Evolutionary conservation across 2,329 filamentous ascomycete genomes (phyloP).

Genomic region (Dactylellina parvicollis): DNA sequence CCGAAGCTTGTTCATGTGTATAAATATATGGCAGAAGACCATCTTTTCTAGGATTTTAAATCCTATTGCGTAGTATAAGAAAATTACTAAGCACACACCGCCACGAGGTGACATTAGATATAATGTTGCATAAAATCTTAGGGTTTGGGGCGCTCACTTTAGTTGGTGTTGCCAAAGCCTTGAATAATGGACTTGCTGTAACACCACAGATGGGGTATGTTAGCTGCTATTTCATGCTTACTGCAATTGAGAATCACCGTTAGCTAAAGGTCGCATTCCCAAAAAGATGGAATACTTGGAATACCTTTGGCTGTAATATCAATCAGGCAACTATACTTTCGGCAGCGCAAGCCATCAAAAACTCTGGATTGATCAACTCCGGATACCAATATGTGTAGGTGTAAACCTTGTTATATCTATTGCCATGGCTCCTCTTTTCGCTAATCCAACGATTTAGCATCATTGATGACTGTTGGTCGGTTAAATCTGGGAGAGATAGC

Average conservation of each 20-base stretch:
- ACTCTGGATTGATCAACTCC: constrained; percentile 65
- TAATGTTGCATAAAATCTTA: neutral
- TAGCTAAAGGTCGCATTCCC: constrained; percentile 17
- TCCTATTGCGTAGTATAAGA: too few species aligned
- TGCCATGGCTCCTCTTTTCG: constrained; percentile 6
- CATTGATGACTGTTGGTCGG: constrained; percentile 57
- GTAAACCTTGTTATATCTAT: constrained; percentile 27
- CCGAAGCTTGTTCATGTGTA: too few species aligned
- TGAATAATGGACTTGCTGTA: constrained; percentile 20
- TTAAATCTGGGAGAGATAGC: constrained; percentile 57
- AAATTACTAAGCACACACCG: too few species aligned
- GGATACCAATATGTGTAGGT: constrained; percentile 70
- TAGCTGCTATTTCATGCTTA: constrained; percentile 6
- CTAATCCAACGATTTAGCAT: constrained; percentile 53
- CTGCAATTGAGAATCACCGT: neutral
- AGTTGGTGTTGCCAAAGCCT: constrained; percentile 11
- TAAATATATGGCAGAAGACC: too few species aligned
- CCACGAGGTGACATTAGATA: too few species aligned
- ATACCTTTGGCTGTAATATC: constrained; percentile 67
- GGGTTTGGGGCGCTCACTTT: constrained; percentile 4
- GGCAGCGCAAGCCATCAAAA: constrained; percentile 65
- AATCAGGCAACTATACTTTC: constrained; percentile 65
- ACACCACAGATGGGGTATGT: constrained; percentile 51
- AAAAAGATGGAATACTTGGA: constrained; percentile 64
- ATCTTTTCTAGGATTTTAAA: too few species aligned